A percentile compares a stretch with the other conserved stretches of the same genome.
Evolutionary conservation across 2,329 filamentous ascomycete species (phyloP).

Genomic region (Trichoderma lentiforme): DNA sequence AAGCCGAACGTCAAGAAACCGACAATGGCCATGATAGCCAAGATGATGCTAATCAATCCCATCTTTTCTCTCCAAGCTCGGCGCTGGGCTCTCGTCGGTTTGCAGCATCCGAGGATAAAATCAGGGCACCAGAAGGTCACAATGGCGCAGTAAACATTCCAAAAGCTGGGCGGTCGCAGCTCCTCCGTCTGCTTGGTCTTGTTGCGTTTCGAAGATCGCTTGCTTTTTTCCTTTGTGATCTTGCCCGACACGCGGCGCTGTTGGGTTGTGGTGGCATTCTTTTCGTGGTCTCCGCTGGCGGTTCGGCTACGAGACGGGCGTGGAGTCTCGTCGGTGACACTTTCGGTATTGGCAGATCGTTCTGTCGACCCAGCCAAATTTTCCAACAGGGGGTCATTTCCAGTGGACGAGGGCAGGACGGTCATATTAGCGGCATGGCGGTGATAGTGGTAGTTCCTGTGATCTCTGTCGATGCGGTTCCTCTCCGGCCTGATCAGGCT

Average conservation of each 20-base stretch:
- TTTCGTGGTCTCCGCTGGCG: constrained; percentile 33
- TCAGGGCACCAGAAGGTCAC: constrained; percentile 94
- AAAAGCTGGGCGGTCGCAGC: constrained; percentile 77
- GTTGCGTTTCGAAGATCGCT: constrained; percentile 46
- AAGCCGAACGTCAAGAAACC: constrained; percentile 98
- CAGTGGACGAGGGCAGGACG: constrained; percentile 84
- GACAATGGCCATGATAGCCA: constrained; percentile 81
- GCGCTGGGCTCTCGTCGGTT: constrained; percentile 78
- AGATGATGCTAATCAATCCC: constrained; percentile 89
- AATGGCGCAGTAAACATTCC: constrained; percentile 93
- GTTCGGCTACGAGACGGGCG: constrained; percentile 36
- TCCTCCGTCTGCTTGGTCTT: constrained; percentile 56
- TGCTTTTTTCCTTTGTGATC: constrained; percentile 60
- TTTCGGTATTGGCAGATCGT: constrained; percentile 44
- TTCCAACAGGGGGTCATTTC: constrained; percentile 84
- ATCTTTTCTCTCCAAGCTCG: constrained; percentile 98
- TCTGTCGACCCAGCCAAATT: constrained; percentile 66
- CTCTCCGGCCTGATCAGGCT: constrained; percentile 89
- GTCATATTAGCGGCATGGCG: constrained; percentile 94
- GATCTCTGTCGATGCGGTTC: constrained; percentile 76
- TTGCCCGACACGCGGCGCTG: constrained; percentile 54
- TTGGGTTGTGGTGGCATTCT: constrained; percentile 30
- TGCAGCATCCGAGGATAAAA: constrained; percentile 83
- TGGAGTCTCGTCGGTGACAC: constrained; percentile 44
- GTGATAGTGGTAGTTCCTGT: constrained; percentile 94